Percentiles rank a stretch among this genome's conserved stretches.
These are phyloP conservation scores for Chlamydomonas sp. DNA, from an alignment of 139 green algal genomes.

Conservation along the genomic window DNA sequence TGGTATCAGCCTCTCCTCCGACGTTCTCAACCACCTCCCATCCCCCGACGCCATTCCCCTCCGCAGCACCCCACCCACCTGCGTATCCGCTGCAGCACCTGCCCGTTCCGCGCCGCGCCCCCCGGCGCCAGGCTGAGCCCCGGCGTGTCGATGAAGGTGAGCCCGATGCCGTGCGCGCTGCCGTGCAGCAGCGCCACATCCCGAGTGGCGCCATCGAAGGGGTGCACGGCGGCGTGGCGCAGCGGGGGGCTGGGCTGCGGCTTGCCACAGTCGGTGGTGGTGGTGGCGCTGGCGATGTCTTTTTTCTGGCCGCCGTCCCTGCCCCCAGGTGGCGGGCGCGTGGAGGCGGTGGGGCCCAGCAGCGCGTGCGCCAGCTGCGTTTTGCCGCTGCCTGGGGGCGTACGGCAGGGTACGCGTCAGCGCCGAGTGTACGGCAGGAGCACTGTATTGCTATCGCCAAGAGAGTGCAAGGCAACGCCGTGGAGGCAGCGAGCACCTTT, in stretches of 20 bases:
- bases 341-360: conserved; percentile 25
- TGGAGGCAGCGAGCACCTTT: no score
- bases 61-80: conserved; percentile 4
- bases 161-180: conserved; percentile 30
- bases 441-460: no score
- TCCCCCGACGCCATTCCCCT: neutral
- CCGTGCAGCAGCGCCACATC: conserved; percentile 37
- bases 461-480: no score
- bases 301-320: neutral
- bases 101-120: conserved; percentile 38
- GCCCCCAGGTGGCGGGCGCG: neutral
- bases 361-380: conserved; percentile 64
- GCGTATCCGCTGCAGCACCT: conserved; percentile 53
- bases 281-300: neutral
- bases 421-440: neutral
- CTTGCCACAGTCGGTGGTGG: neutral
- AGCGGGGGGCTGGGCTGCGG: neutral
- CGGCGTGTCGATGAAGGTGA: conserved; percentile 64
- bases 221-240: conserved; percentile 40
- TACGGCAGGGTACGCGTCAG: neutral
- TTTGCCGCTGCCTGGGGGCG: conserved; percentile 55
- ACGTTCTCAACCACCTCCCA: neutral
- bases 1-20: neutral
- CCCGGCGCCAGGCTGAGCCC: conserved; percentile 50
- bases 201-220: conserved; percentile 53